These are phyloP conservation scores for Tinospora cordifolia DNA, from an alignment of 164 flowering plant genomes.

Conservation along the genomic window DNA sequence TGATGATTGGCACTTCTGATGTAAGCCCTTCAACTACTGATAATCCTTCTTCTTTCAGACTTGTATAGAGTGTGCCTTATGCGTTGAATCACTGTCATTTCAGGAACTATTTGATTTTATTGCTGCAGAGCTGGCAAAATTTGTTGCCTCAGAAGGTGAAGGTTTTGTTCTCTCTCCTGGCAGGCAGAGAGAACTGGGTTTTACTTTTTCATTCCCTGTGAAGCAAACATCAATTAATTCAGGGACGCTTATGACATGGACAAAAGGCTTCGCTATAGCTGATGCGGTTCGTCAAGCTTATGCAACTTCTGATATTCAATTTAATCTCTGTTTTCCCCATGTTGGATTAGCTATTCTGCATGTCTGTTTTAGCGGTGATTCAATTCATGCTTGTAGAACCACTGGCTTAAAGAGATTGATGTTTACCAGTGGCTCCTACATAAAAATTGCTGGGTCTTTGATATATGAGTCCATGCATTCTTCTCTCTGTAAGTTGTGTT, in stretches of 20 bases:
- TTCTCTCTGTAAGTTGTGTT: too few species aligned
- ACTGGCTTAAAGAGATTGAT: too few species aligned
- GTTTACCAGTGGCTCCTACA: too few species aligned
- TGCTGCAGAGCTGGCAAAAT: conserved; percentile 57
- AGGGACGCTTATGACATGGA: conserved; percentile 83
- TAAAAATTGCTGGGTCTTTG: too few species aligned
- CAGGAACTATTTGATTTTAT: conserved; percentile 85
- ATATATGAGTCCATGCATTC: too few species aligned
- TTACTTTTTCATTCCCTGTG: conserved; percentile 90
- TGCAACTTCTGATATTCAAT: conserved; percentile 10
- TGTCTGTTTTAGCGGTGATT: background rate
- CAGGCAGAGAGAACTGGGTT: conserved; percentile 73
- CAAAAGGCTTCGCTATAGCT: conserved; percentile 82
- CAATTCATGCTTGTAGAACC: too few species aligned
- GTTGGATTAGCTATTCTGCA: background rate
- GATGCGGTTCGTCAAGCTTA: conserved; percentile 47
- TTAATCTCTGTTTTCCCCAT: background rate
- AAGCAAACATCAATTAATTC: conserved; percentile 76
- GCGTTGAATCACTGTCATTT: conserved; percentile 2
- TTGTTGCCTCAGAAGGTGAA: conserved; percentile 49
- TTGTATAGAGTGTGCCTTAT: background rate
- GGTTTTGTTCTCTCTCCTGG: conserved; percentile 41
- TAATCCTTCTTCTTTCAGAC: too few species aligned
- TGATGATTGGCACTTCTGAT: conserved; percentile 82
- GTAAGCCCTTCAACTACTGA: conserved; percentile 28